phyloP scores from a whole-genome alignment of 2,329 filamentous ascomycete genomes.

The Fonsecaea pedrosoi region DNA sequence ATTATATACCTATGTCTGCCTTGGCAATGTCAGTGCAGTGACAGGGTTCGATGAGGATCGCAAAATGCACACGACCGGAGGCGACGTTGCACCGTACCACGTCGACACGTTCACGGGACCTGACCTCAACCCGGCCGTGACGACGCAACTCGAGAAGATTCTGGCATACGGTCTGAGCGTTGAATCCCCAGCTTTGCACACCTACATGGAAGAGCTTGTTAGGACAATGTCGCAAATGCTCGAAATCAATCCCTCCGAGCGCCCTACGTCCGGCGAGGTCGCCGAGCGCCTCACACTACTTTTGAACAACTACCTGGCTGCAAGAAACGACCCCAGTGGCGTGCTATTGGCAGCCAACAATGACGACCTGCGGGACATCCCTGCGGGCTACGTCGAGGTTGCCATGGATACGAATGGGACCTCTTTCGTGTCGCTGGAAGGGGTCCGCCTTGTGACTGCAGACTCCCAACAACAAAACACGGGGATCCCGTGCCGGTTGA shows the following conservation, averaged over 20 bases:
- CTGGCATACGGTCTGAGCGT: neutral
- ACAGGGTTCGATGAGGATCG: conserved; percentile 9
- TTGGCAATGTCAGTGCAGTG: conserved; percentile 1
- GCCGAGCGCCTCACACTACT: neutral
- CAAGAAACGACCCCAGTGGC: conserved; percentile 6
- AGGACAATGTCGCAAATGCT: conserved; percentile 6
- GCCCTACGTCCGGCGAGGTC: conserved; percentile 3
- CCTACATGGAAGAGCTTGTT: neutral
- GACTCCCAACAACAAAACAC: neutral
- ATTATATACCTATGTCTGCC: conserved; percentile 4
- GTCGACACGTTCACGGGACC: neutral
- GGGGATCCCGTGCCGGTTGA: neutral
- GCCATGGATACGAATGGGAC: conserved; percentile 1
- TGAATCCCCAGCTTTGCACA: conserved; percentile 2
- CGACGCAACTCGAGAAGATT: conserved; percentile 4
- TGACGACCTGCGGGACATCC: conserved; percentile 1
- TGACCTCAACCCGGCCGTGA: conserved; percentile 1
- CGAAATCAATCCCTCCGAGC: conserved; percentile 5
- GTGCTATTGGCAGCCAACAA: conserved; percentile 8
- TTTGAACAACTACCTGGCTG: neutral
- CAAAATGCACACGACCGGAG: neutral
- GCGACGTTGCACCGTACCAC: conserved; percentile 2
- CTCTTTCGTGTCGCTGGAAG: conserved; percentile 10
- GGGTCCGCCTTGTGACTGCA: neutral
- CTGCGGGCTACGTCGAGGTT: conserved; percentile 1